These are phyloP conservation scores for Gynostemma pentaphyllum DNA, from an alignment of 306 rosid species.

Conservation along the genomic window DNA sequence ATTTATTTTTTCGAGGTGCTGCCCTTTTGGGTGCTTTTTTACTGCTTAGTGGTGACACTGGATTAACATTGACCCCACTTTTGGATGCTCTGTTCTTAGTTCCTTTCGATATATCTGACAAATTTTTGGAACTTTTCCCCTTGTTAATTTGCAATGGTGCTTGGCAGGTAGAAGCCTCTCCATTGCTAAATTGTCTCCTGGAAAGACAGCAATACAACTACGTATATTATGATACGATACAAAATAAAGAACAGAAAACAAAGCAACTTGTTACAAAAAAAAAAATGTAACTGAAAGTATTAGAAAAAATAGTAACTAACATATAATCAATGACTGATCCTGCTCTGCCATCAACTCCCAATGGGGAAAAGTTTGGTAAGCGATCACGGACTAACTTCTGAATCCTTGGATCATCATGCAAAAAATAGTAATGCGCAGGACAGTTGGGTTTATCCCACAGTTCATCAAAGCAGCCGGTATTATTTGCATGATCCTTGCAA, in stretches of 20 bases:
- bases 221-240: background rate
- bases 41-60: conserved; percentile 11
- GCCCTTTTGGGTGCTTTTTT: conserved; percentile 32
- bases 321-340: conserved; percentile 70
- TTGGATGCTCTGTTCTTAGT: conserved; percentile 24
- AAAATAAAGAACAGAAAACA: background rate
- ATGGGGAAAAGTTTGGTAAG: conserved; percentile 45
- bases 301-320: conserved; percentile 19
- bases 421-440: conserved; percentile 69
- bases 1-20: conserved; percentile 28
- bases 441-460: conserved; percentile 28
- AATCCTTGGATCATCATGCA: conserved; percentile 58
- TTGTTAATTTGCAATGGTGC: conserved; percentile 21
- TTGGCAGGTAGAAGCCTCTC: conserved; percentile 34
- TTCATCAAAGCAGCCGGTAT: conserved; percentile 22
- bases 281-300: background rate
- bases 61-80: conserved; percentile 51
- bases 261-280: background rate
- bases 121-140: conserved; percentile 27
- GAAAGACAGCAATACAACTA: conserved; percentile 10
- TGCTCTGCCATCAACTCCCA: conserved; percentile 30
- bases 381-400: conserved; percentile 46
- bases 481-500: conserved; percentile 5
- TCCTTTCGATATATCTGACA: conserved; percentile 21
- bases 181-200: conserved; percentile 78